Base-by-base conservation (phyloP, 805 yeast species). In the Debaryomyces tyrocola region DNA sequence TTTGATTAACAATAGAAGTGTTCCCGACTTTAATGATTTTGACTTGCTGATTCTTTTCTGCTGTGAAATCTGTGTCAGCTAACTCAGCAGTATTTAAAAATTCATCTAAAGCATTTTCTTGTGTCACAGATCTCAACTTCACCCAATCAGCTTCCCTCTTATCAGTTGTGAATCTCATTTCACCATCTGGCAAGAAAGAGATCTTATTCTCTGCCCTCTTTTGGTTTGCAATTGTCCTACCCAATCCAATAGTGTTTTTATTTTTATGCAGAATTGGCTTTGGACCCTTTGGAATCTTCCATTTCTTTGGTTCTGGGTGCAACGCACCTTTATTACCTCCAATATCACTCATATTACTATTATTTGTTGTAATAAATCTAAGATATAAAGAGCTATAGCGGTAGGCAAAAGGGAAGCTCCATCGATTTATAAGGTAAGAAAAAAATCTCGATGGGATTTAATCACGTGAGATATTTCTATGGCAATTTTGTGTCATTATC, bases 41-140 rank as follows among this genome's bases (percentile, higher is more conserved):
- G 49, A 94, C 91, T 54, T 85, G 88, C 39, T 85, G 83, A 47
- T 83, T 78, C 60, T 85, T 83, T 55, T 92, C 97, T 3, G 98
- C 97, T 7, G 96, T 84, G 70, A 94, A 94, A 70, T 94, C 98
- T 17, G 92, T 90, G 62, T 90, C 96, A 2, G 97, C 97, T 48
- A 94, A 78, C 65, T 90, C 96, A 1, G 99, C 99, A 6, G 97
- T 92, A 60, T 84, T 86, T 59, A 94, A 78, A 66, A 94, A 91
- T 69, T 94, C 99, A 68, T 94, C 98, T 47, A 94, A 69, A 1
- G 97, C 85, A 55, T 86, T 82, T 64, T 94, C 98, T 59, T 94
- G 98, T 0, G 98, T 94, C 12, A 94, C 95, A 2, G 97, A 90
- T 63, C 94, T 81, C 60, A 94, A 71, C 53, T 90, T 89, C 43